A percentile compares a stretch with the other conserved stretches of the same genome.
These are phyloP conservation scores for Starmera amethionina DNA, from an alignment of 805 yeast genomes.

Conservation along the genomic window DNA sequence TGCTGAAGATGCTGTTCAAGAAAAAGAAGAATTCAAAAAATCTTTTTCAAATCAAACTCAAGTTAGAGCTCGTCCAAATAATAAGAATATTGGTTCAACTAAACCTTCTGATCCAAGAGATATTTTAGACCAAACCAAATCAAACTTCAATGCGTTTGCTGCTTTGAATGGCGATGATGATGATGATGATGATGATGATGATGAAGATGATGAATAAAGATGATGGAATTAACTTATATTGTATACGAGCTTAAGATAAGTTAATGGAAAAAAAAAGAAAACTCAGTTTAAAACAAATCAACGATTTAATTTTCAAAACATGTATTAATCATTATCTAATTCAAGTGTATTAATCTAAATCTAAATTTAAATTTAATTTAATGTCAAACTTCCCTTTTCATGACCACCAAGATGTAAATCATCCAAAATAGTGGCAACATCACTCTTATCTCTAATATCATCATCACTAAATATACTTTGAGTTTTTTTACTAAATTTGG, in stretches of 20 bases:
- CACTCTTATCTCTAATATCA: conserved; percentile 10
- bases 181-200: conserved; percentile 17
- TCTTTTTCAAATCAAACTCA: conserved; percentile 32
- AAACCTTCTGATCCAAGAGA: conserved; percentile 70
- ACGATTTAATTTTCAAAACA: too few relatives aligned
- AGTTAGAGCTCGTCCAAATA: conserved; percentile 57
- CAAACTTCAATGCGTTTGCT: conserved; percentile 71
- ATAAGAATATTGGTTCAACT: conserved; percentile 64
- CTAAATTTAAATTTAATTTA: not conserved
- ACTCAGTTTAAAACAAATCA: too few relatives aligned
- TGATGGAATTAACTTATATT: too few relatives aligned
- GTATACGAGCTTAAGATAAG: too few relatives aligned
- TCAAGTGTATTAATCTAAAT: too few relatives aligned
- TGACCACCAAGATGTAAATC: conserved; percentile 9
- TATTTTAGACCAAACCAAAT: conserved; percentile 53
- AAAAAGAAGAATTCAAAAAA: conserved; percentile 35
- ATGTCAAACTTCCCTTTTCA: not conserved
- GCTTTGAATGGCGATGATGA: conserved; percentile 37
- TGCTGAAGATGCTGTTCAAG: conserved; percentile 37
- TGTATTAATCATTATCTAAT: conserved; percentile 3
- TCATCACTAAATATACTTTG: not conserved
- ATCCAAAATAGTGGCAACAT: conserved; percentile 12
- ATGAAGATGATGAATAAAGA: conserved; percentile 3
- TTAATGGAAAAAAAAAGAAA: too few relatives aligned
- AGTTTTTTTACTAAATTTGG: not conserved